Conservation (phyloP, 2,329 filamentous ascomycete species). For the Phoma herbarum region DNA sequence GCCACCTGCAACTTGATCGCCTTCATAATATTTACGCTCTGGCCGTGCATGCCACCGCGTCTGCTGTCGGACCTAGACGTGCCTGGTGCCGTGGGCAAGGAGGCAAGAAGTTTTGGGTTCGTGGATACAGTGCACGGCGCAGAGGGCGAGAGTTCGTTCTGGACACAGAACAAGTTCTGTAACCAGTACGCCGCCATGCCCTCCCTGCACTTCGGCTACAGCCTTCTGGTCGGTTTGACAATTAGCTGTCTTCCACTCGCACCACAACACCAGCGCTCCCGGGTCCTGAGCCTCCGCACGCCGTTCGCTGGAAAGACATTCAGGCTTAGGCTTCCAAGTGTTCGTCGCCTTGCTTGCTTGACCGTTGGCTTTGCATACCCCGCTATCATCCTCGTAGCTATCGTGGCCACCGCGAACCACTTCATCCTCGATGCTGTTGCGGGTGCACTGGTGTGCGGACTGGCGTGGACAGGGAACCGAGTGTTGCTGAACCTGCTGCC, state of each 20-base stretch:
- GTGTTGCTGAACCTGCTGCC: slow-evolving; percentile 70
- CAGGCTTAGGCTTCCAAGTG: slow-evolving; percentile 55
- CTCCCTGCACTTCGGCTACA: slow-evolving; percentile 78
- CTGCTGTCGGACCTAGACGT: slow-evolving; percentile 64
- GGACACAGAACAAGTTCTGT: slow-evolving; percentile 77
- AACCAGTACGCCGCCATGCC: slow-evolving; percentile 84
- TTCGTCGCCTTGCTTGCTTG: slow-evolving; percentile 61
- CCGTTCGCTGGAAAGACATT: slow-evolving; percentile 39
- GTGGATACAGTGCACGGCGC: slow-evolving; percentile 67
- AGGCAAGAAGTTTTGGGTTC: slow-evolving; percentile 68
- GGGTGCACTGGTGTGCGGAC: slow-evolving; percentile 69
- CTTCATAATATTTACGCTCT: slow-evolving; percentile 66
- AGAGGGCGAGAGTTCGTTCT: slow-evolving; percentile 71
- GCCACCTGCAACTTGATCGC: slow-evolving; percentile 67
- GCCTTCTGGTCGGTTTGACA: slow-evolving; percentile 75
- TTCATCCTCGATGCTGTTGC: slow-evolving; percentile 76
- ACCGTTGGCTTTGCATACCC: slow-evolving; percentile 70
- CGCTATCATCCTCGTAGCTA: slow-evolving; percentile 69
- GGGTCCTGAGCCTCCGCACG: slow-evolving; percentile 43
- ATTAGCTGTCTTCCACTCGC: slow-evolving; percentile 71
- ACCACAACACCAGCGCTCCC: slow-evolving; percentile 60
- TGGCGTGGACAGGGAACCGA: slow-evolving; percentile 68
- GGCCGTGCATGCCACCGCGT: slow-evolving; percentile 69
- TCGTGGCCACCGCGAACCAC: slow-evolving; percentile 77
- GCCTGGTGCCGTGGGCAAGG: slow-evolving; percentile 62